Conservation (phyloP, 768 basidiomycete genomes). For the Symmetrospora coprosmae region DNA sequence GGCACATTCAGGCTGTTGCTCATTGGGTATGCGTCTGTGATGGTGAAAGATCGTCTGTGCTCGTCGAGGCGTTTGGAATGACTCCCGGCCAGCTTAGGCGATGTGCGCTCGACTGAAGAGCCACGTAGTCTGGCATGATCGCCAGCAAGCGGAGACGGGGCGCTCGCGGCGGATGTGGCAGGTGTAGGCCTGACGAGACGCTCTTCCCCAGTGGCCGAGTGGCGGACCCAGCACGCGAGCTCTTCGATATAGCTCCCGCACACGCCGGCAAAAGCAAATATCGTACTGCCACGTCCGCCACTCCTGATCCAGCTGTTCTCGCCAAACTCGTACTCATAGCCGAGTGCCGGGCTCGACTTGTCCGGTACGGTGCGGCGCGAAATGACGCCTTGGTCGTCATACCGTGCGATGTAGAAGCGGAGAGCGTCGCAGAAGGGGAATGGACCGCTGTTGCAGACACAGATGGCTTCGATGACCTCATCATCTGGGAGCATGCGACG, state of each 20-base stretch:
- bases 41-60: too few species aligned
- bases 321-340: slow-evolving; percentile 12
- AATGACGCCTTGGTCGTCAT: neutral
- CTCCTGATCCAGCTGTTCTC: slow-evolving; percentile 12
- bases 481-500: neutral
- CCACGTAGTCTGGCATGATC: too few species aligned
- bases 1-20: too few species aligned
- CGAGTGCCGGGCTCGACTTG: neutral
- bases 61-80: too few species aligned
- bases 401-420: neutral
- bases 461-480: slow-evolving; percentile 3
- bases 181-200: neutral
- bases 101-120: too few species aligned
- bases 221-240: slow-evolving; percentile 11
- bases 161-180: too few species aligned
- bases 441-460: slow-evolving; percentile 6
- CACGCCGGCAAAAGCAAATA: slow-evolving; percentile 17
- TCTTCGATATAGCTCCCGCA: slow-evolving; percentile 20
- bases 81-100: too few species aligned
- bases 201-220: neutral
- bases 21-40: too few species aligned
- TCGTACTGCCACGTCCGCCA: neutral
- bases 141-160: too few species aligned
- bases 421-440: slow-evolving; percentile 12
- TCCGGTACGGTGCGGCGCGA: neutral